Evolutionary conservation across 2,329 filamentous ascomycete species (phyloP).

Genomic region (Diaporthe aspalathi): DNA sequence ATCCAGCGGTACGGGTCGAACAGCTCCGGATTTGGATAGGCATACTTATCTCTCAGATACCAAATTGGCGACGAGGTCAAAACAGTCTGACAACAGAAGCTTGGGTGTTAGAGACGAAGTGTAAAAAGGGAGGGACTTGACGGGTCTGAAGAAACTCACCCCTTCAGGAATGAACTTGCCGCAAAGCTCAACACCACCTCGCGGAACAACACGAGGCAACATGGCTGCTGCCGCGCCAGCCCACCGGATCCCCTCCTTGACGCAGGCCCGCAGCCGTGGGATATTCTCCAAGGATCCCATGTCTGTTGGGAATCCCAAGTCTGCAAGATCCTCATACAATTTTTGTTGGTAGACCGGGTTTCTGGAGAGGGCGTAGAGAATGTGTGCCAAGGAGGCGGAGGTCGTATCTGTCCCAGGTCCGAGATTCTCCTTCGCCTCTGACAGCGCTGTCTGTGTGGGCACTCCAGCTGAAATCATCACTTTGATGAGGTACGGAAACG

Average conservation of each 20-base stretch:
- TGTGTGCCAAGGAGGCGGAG: constrained; percentile 47
- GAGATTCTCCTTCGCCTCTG: constrained; percentile 47
- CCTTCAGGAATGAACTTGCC: constrained; percentile 43
- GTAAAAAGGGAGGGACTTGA: neutral
- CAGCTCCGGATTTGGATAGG: constrained; percentile 43
- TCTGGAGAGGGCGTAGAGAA: constrained; percentile 45
- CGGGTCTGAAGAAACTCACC: constrained; percentile 32
- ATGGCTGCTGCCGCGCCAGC: constrained; percentile 45
- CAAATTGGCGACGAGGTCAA: constrained; percentile 47
- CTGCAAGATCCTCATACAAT: constrained; percentile 42
- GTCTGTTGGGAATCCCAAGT: constrained; percentile 41
- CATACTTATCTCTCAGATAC: constrained; percentile 46
- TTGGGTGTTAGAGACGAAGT: neutral
- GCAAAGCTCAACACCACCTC: constrained; percentile 42
- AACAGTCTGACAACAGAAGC: constrained; percentile 39
- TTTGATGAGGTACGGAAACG: constrained; percentile 41
- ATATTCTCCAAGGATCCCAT: constrained; percentile 44
- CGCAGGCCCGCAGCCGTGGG: constrained; percentile 42
- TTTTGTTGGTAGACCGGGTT: constrained; percentile 44
- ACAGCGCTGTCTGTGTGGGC: constrained; percentile 43
- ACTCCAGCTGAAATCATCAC: constrained; percentile 42
- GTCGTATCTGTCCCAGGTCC: constrained; percentile 49
- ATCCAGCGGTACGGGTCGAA: constrained; percentile 46
- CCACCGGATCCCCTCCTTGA: constrained; percentile 47
- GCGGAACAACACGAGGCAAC: constrained; percentile 44